Percentiles rank a stretch among this genome's conserved stretches.
Conservation (phyloP, 805 yeast genomes). For the Metschnikowia lunata region DNA sequence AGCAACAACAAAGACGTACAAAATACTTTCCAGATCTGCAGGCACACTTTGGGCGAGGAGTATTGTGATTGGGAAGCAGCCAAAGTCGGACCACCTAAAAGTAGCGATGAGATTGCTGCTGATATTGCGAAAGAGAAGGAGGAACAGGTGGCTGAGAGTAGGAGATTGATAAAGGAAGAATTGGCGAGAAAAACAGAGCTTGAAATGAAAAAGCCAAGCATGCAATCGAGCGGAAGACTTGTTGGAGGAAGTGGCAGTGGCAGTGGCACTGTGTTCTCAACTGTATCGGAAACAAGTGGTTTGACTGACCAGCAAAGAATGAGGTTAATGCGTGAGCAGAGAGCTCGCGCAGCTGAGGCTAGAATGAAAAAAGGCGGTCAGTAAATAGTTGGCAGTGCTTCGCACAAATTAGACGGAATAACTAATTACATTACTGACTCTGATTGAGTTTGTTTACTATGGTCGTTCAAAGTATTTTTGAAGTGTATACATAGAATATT, state of each 20-base stretch:
- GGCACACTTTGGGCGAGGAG: constrained; percentile 65
- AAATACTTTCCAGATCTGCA: constrained; percentile 61
- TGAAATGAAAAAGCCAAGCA: constrained; percentile 32
- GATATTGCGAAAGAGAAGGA: constrained; percentile 33
- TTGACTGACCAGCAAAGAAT: constrained; percentile 69
- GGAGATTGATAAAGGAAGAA: constrained; percentile 40
- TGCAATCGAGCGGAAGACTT: constrained; percentile 31
- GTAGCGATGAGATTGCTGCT: constrained; percentile 53
- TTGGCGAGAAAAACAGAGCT: constrained; percentile 34
- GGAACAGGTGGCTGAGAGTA: constrained; percentile 35
- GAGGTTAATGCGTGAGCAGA: constrained; percentile 84
- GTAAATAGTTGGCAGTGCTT: not conserved
- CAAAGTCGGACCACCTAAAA: constrained; percentile 56
- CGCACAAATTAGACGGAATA: too few relatives aligned
- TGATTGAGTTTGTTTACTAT: too few relatives aligned
- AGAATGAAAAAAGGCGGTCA: constrained; percentile 39
- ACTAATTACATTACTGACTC: too few relatives aligned
- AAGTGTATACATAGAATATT: too few relatives aligned
- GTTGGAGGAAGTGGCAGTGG: constrained; percentile 23
- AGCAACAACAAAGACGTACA: constrained; percentile 44
- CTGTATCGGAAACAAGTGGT: constrained; percentile 48
- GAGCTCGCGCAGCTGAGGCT: constrained; percentile 96
- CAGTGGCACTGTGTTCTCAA: constrained; percentile 10
- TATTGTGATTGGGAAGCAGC: constrained; percentile 67
- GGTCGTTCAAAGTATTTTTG: too few relatives aligned